Base-by-base conservation (phyloP, 139 green algal species). In the Pseudopediastrum boryanum region DNA sequence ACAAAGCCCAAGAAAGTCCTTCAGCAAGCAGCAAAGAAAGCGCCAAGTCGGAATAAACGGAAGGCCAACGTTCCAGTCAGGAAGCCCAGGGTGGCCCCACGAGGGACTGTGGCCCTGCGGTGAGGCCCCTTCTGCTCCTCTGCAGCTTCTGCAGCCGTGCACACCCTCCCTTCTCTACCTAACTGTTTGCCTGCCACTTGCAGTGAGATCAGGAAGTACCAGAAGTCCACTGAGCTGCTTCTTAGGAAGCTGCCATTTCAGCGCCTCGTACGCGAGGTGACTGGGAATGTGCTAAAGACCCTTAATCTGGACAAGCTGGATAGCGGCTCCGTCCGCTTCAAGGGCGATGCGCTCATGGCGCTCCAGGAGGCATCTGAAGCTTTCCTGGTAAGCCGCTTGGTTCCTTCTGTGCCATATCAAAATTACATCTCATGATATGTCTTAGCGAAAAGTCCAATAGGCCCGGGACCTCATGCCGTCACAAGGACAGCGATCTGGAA, bases 351-450 rank as follows among this genome's bases (percentile, higher is more conserved):
- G 0, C 33, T 88, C 33, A 83, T 97, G 65, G 96, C 92, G 29
- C 90, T 99, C 52, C 96, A 99, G 89, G 95, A 99, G 85, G 96
- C 96, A 10, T 90, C 94, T 39, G 96, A 99, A 90, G 95, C 94
- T 0, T 97, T 97, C 85, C 82, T 99, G 84, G 95, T 99, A 36
- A 88, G 94, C 16, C 12, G 19, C 54, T 50, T 23, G 29, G 61
- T 10, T 23, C 61, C 10, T 21, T 13, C 64, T 33, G 19, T 16
- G 43, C 6, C 67, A n/a, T 4, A 54, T 16, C 58, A 2, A 5
- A 73, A 27, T 6, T 6, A 9, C 65, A 41, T n/a, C n/a, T n/a
- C n/a, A n/a, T n/a, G n/a, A n/a, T n/a, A n/a, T n/a, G n/a, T n/a
- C n/a, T n/a, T n/a, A n/a, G n/a, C n/a, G 64, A 43, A 39, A 52